A percentile compares a stretch with the other conserved stretches of the same genome.
These are phyloP conservation scores for Pelargonium hybrid DNA, from an alignment of 441 rosid species.

Conservation along the genomic window DNA sequence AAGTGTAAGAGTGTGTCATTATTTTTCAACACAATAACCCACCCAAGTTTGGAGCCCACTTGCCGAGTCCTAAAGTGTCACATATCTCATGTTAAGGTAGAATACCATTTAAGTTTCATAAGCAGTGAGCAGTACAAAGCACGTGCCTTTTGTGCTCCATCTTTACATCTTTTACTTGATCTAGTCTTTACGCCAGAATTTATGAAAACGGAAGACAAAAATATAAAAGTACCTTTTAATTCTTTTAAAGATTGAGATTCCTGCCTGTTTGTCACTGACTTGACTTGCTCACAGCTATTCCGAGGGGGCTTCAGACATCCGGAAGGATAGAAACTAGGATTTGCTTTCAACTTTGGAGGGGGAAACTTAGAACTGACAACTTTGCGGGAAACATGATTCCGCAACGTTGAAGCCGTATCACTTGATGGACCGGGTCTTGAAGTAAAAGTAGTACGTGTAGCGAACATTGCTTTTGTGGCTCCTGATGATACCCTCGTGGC, in stretches of 20 bases:
- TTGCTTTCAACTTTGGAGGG: conserved; percentile 14
- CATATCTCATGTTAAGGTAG: not conserved
- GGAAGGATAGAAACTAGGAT: conserved; percentile 16
- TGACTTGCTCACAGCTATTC: conserved; percentile 18
- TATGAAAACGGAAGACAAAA: not conserved
- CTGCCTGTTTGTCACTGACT: conserved; percentile 15
- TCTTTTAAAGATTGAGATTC: conserved; percentile 17
- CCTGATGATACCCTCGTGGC: conserved; percentile 28
- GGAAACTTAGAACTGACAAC: conserved; percentile 14
- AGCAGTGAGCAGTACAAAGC: not conserved
- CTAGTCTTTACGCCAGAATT: not conserved
- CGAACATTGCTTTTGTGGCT: not conserved
- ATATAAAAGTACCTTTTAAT: conserved; percentile 31
- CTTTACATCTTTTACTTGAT: not conserved
- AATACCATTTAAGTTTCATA: not conserved
- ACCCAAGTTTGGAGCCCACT: not conserved
- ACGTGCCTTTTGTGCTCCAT: not conserved
- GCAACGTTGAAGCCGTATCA: conserved; percentile 5
- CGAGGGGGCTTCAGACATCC: conserved; percentile 18
- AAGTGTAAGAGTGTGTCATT: too few relatives aligned
- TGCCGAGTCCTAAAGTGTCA: not conserved
- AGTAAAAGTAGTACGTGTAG: conserved; percentile 12
- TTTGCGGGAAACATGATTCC: conserved; percentile 19
- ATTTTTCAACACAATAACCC: not conserved
- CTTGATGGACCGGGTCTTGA: conserved; percentile 16